phyloP scores from a whole-genome alignment of 176 grass and related monocot genomes.

The Themeda triandra region DNA sequence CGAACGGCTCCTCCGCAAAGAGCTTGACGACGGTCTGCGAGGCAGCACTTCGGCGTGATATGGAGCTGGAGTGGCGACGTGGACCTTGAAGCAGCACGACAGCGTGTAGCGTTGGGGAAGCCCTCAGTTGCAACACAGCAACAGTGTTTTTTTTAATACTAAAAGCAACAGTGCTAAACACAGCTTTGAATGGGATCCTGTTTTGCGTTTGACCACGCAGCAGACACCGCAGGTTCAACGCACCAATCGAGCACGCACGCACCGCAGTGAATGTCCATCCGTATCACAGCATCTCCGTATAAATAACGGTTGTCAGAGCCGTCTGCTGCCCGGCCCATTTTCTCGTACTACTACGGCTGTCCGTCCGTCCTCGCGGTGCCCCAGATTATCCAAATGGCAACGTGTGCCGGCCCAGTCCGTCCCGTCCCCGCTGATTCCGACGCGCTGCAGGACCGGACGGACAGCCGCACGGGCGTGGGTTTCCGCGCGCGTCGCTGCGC shows the following conservation, averaged over 20 bases:
- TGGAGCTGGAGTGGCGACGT: no score
- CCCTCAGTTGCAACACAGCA: no score
- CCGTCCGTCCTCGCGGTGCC: background rate
- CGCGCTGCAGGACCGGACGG: background rate
- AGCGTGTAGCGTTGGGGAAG: no score
- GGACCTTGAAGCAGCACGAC: no score
- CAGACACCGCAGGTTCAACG: slow-evolving; percentile 6
- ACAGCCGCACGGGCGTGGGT: slow-evolving; percentile 5
- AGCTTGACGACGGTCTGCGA: no score
- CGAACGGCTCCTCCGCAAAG: no score
- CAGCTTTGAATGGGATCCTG: background rate
- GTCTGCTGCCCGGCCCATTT: background rate
- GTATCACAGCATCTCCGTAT: background rate
- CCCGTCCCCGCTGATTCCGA: background rate
- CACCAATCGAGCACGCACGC: background rate
- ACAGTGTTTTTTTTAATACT: no score
- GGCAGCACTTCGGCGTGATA: no score
- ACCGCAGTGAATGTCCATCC: slow-evolving; percentile 18
- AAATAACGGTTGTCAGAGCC: slow-evolving; percentile 26
- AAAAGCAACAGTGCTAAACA: background rate
- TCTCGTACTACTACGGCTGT: background rate
- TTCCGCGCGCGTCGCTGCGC: slow-evolving; percentile 22
- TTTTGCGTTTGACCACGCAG: background rate
- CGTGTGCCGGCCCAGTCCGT: background rate
- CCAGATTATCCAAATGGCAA: background rate